Evolutionary conservation across 2,329 filamentous ascomycete species (phyloP).

Genomic region (Ceratocystis smalleyi): DNA sequence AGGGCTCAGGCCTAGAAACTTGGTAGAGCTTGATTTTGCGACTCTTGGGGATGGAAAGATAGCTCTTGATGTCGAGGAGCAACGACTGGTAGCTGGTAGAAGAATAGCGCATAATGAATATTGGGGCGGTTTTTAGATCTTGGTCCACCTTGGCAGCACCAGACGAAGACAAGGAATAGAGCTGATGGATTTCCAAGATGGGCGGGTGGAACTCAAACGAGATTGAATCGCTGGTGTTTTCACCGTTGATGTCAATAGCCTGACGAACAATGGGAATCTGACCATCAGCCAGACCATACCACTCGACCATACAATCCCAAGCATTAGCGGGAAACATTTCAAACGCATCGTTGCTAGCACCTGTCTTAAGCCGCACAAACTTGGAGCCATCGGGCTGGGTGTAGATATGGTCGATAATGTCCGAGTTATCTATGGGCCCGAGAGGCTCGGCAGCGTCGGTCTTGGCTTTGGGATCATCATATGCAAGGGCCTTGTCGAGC

Average conservation of each 20-base stretch:
- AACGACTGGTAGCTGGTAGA: constrained; percentile 59
- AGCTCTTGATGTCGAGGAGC: constrained; percentile 54
- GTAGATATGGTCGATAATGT: constrained; percentile 53
- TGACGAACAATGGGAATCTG: constrained; percentile 58
- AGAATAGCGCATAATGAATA: constrained; percentile 57
- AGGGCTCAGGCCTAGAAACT: constrained; percentile 32
- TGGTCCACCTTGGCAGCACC: constrained; percentile 43
- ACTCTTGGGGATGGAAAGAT: constrained; percentile 48
- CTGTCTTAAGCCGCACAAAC: constrained; percentile 61
- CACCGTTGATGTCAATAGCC: constrained; percentile 59
- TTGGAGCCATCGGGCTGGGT: constrained; percentile 33
- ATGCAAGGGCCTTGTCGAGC: constrained; percentile 56
- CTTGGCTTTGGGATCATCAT: constrained; percentile 41
- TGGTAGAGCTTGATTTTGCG: constrained; percentile 68
- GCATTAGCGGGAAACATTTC: constrained; percentile 62
- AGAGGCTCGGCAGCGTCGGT: constrained; percentile 47
- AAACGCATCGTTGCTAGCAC: constrained; percentile 53
- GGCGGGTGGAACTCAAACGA: constrained; percentile 74
- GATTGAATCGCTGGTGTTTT: constrained; percentile 33
- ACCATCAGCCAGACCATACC: constrained; percentile 62
- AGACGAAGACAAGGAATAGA: constrained; percentile 44
- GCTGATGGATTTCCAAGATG: constrained; percentile 67
- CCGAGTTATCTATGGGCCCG: constrained; percentile 75
- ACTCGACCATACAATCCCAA: constrained; percentile 65
- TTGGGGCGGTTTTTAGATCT: constrained; percentile 42